Percentiles rank a stretch among this genome's conserved stretches.
Conservation (phyloP, 1,139 yeast genomes). For the Zygoascus sp. region DNA sequence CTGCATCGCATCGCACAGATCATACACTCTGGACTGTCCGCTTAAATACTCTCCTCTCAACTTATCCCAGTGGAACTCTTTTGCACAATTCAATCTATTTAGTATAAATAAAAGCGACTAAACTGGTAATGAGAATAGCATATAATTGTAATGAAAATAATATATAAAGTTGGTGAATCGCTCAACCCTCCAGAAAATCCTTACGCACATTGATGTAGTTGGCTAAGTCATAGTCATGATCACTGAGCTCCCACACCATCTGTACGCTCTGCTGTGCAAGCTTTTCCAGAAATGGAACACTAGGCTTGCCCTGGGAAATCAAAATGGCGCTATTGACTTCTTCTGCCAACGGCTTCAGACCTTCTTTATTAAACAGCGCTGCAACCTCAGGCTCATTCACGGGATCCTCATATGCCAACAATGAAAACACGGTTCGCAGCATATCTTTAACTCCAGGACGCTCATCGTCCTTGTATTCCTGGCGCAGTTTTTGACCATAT, state of each 20-base stretch:
- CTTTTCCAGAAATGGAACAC: slow-evolving; percentile 37
- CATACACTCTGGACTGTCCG: no score
- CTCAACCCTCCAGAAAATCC: slow-evolving; percentile 31
- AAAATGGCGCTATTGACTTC: slow-evolving; percentile 44
- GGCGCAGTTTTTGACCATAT: slow-evolving; percentile 47
- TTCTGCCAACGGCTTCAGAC: slow-evolving; percentile 40
- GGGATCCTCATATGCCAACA: slow-evolving; percentile 53
- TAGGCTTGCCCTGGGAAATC: slow-evolving; percentile 41
- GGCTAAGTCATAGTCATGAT: slow-evolving; percentile 31
- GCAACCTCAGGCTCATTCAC: slow-evolving; percentile 35
- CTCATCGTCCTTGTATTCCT: slow-evolving; percentile 35
- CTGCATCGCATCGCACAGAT: no score
- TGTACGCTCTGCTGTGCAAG: slow-evolving; percentile 37
- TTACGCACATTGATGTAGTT: slow-evolving; percentile 36
- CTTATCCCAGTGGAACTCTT: no score
- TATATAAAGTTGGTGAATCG: not conserved
- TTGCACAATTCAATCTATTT: no score
- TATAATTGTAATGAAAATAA: not conserved
- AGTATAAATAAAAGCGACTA: no score
- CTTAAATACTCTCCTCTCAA: no score
- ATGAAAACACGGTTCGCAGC: slow-evolving; percentile 43
- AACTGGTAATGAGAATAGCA: no score
- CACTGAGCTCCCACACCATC: slow-evolving; percentile 33
- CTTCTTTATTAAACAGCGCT: slow-evolving; percentile 36
- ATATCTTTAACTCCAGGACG: slow-evolving; percentile 32